Evolutionary conservation across 148 eudicot genomes (phyloP).

Genomic region (Chenopodium quinoa): DNA sequence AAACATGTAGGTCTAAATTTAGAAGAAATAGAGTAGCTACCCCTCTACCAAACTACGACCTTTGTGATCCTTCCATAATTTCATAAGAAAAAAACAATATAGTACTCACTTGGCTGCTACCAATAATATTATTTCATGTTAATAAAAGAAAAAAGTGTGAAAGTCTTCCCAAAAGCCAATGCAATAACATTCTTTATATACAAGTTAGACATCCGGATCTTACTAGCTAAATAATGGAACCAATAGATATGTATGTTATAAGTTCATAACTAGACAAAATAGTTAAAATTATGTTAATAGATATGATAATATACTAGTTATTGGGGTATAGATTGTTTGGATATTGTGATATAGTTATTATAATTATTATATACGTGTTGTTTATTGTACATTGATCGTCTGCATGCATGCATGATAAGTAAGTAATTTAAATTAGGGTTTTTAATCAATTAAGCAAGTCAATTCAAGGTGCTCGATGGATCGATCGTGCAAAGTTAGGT

Average conservation of each 20-base stretch:
- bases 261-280: not conserved
- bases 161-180: not conserved
- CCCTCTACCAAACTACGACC: too few species aligned
- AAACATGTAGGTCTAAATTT: too few species aligned
- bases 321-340: not conserved
- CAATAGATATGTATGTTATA: not conserved
- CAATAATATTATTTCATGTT: not conserved
- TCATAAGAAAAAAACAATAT: not conserved
- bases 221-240: not conserved
- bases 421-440: not conserved
- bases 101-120: not conserved
- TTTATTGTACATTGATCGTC: not conserved
- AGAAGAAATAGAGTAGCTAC: too few species aligned
- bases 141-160: not conserved
- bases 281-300: not conserved
- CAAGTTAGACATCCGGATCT: constrained; percentile 5
- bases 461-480: not conserved
- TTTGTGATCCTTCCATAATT: too few species aligned
- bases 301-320: not conserved
- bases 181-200: not conserved
- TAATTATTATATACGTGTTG: not conserved
- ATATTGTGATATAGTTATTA: not conserved
- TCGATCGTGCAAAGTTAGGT: constrained; percentile 6
- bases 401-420: constrained; percentile 11
- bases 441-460: not conserved